phyloP scores from a whole-genome alignment of 2,329 filamentous ascomycete species.

The Stachybotrys echinatus region DNA sequence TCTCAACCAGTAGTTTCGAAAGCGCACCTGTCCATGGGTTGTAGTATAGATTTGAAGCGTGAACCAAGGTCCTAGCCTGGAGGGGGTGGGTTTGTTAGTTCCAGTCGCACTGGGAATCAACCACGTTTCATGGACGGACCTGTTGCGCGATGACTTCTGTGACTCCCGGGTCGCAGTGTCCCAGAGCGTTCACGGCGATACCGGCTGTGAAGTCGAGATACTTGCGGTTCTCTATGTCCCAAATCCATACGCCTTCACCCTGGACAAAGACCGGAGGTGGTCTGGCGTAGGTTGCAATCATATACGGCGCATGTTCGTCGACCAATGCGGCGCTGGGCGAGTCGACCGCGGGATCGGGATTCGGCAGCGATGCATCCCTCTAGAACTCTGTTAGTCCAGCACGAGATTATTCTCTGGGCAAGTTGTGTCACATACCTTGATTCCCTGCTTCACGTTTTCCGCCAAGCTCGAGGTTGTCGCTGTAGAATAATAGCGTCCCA shows the following conservation, averaged over 20 bases:
- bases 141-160: slow-evolving; percentile 71
- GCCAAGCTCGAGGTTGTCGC: slow-evolving; percentile 28
- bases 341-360: slow-evolving; percentile 67
- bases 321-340: slow-evolving; percentile 73
- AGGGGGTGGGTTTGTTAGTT: too few relatives aligned
- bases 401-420: neutral
- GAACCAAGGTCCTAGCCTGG: slow-evolving; percentile 69
- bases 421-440: slow-evolving; percentile 20
- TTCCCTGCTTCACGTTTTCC: slow-evolving; percentile 24
- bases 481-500: slow-evolving; percentile 26
- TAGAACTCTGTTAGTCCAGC: neutral
- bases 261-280: slow-evolving; percentile 85
- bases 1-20: slow-evolving; percentile 77
- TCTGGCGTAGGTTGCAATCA: slow-evolving; percentile 93
- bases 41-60: slow-evolving; percentile 95
- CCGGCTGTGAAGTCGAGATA: slow-evolving; percentile 95
- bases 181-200: slow-evolving; percentile 90
- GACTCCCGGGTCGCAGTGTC: slow-evolving; percentile 82
- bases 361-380: slow-evolving; percentile 41
- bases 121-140: slow-evolving; percentile 45
- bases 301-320: slow-evolving; percentile 72
- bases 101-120: too few relatives aligned
- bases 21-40: slow-evolving; percentile 92
- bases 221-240: slow-evolving; percentile 80
- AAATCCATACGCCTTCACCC: slow-evolving; percentile 82